These are phyloP conservation scores for Scutellaria minor DNA, from an alignment of 257 asterid genomes.

Conservation along the genomic window DNA sequence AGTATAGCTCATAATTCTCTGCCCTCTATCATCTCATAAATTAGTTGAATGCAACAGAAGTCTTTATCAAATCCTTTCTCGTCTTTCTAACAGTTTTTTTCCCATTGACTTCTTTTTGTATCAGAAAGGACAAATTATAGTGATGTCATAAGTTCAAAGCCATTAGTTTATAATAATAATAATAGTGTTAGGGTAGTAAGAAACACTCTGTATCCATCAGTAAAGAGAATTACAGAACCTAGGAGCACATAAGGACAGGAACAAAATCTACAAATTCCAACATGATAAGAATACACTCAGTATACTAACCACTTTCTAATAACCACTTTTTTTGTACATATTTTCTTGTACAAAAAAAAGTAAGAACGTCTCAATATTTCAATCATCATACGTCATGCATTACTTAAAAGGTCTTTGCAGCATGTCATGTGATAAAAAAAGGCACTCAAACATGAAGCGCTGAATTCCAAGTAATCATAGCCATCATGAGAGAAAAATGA, in stretches of 20 bases:
- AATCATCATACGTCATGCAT: constrained; percentile 6
- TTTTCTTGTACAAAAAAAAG: neutral
- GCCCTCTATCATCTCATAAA: constrained; percentile 9
- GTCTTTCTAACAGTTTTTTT: neutral
- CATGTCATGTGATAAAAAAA: constrained; percentile 17
- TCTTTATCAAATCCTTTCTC: constrained; percentile 10
- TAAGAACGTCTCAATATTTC: neutral
- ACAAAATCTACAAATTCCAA: constrained; percentile 25
- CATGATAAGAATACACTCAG: constrained; percentile 9
- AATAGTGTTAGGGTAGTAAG: constrained; percentile 25
- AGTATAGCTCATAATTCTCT: constrained; percentile 8
- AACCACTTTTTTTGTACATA: neutral
- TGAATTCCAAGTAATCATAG: constrained; percentile 36
- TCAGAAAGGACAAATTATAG: neutral
- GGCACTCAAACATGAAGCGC: constrained; percentile 26
- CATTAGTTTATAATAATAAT: constrained; percentile 18
- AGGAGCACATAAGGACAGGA: constrained; percentile 24
- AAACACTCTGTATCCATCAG: constrained; percentile 18
- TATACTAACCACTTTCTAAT: constrained; percentile 6
- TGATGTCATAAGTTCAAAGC: constrained; percentile 2
- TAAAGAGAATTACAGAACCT: constrained; percentile 21
- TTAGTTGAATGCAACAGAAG: neutral
- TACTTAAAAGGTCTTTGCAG: constrained; percentile 13
- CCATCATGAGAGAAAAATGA: constrained; percentile 28
- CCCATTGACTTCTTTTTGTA: neutral